phyloP scores from a whole-genome alignment of 2,329 filamentous ascomycete species.

The Fusarium bactridioides region DNA sequence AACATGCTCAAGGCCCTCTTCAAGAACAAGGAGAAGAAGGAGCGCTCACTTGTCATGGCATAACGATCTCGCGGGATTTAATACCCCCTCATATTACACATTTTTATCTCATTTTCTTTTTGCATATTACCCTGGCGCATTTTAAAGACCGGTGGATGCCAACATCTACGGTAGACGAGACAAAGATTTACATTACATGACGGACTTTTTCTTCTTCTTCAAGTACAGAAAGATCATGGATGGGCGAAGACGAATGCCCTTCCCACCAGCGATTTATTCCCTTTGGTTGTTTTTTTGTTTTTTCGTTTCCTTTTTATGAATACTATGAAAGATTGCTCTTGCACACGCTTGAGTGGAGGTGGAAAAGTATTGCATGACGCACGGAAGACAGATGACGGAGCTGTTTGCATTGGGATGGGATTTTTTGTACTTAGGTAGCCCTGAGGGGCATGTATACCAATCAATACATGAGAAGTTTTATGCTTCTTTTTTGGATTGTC shows the following conservation, averaged over 20 bases:
- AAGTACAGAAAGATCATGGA: slow-evolving; percentile 21
- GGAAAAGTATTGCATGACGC: slow-evolving; percentile 23
- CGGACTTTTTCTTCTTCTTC: not conserved
- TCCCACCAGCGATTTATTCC: slow-evolving; percentile 26
- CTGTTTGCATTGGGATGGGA: slow-evolving; percentile 25
- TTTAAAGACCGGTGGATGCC: slow-evolving; percentile 8
- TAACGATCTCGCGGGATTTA: slow-evolving; percentile 18
- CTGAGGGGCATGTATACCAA: not conserved
- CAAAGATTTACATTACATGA: slow-evolving; percentile 12
- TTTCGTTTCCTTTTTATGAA: not conserved
- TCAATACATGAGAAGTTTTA: not conserved
- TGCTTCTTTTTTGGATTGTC: not conserved
- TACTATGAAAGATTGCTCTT: slow-evolving; percentile 21
- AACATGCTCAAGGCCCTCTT: slow-evolving; percentile 68
- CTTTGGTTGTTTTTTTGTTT: slow-evolving; percentile 4
- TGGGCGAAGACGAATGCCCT: slow-evolving; percentile 15
- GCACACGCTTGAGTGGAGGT: slow-evolving; percentile 15
- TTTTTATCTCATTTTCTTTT: not conserved
- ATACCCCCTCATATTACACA: not conserved
- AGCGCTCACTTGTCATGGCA: slow-evolving; percentile 46
- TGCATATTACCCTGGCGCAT: slow-evolving; percentile 22
- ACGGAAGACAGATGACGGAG: slow-evolving; percentile 31
- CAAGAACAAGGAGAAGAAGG: slow-evolving; percentile 61
- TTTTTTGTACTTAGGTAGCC: not conserved
- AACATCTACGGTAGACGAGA: slow-evolving; percentile 15